Evolutionary conservation across 805 yeast genomes (phyloP).

Genomic region (Wickerhamomyces sydowiorum): DNA sequence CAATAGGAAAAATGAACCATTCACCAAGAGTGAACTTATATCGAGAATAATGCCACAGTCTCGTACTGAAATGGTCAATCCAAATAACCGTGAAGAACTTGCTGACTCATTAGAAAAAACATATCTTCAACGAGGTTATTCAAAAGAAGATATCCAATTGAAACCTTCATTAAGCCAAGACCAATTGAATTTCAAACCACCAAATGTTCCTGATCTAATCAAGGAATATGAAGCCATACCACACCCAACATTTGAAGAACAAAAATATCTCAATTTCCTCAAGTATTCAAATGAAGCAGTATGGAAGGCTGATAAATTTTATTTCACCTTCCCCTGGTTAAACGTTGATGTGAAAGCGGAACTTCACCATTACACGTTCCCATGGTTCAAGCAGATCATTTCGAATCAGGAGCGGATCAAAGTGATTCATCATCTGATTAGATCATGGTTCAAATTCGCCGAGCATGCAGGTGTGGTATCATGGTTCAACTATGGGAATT

Average conservation of each 20-base stretch:
- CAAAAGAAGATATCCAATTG: not conserved
- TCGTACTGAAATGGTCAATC: not conserved
- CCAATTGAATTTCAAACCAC: not conserved
- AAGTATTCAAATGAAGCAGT: not conserved
- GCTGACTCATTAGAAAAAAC: not conserved
- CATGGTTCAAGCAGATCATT: not conserved
- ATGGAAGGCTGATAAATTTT: not conserved
- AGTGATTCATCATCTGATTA: not conserved
- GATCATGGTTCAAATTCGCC: slow-evolving; percentile 1
- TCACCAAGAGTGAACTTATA: slow-evolving; percentile 5
- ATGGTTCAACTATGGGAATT: slow-evolving; percentile 1
- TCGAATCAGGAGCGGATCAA: not conserved
- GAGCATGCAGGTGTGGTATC: not conserved
- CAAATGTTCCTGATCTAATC: not conserved
- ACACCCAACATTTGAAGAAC: not conserved
- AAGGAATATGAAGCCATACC: not conserved
- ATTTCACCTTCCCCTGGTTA: not conserved
- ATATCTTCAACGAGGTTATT: not conserved
- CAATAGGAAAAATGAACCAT: not conserved
- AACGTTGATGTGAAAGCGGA: not conserved
- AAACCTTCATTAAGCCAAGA: not conserved
- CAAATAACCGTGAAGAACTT: slow-evolving; percentile 5
- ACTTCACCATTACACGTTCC: not conserved
- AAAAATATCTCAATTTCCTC: not conserved
- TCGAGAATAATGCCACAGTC: slow-evolving; percentile 1